A percentile compares a stretch with the other conserved stretches of the same genome.
Conservation (phyloP, 768 basidiomycete genomes). For the Lanmaoa rubissima region DNA sequence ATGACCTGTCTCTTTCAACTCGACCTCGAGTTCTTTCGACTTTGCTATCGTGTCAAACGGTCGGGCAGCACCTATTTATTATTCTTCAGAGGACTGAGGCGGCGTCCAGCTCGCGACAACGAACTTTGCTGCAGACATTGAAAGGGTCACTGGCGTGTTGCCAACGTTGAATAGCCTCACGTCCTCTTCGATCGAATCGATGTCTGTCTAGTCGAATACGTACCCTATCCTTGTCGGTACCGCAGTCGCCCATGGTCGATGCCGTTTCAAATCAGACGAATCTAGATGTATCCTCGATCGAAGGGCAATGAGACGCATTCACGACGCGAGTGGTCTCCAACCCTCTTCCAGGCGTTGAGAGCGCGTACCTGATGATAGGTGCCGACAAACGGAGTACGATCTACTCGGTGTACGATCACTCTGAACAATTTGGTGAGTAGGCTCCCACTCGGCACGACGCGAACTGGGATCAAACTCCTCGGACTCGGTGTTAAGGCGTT, state of each 20-base stretch:
- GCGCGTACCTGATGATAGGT: neutral
- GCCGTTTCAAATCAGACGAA: neutral
- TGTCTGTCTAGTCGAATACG: neutral
- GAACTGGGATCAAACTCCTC: neutral
- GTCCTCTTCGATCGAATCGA: constrained; percentile 27
- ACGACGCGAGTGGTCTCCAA: neutral
- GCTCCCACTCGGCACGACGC: neutral
- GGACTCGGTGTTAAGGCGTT: constrained; percentile 2
- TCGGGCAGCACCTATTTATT: constrained; percentile 47
- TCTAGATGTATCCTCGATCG: neutral
- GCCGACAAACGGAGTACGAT: constrained; percentile 2
- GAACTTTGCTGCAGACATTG: constrained; percentile 43
- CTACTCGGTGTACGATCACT: constrained; percentile 2
- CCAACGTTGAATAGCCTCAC: constrained; percentile 54
- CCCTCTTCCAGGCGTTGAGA: neutral
- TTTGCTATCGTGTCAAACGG: constrained; percentile 48
- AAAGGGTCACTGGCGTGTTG: constrained; percentile 53
- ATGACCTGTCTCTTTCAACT: constrained; percentile 45
- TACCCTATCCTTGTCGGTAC: neutral
- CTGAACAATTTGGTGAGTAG: constrained; percentile 3
- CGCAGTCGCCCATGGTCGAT: constrained; percentile 3
- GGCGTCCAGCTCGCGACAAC: constrained; percentile 59
- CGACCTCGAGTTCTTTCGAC: constrained; percentile 18
- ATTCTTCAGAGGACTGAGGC: constrained; percentile 60
- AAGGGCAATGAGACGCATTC: neutral